phyloP scores from a whole-genome alignment of 2,329 filamentous ascomycete genomes.

The Colletotrichum sp. region DNA sequence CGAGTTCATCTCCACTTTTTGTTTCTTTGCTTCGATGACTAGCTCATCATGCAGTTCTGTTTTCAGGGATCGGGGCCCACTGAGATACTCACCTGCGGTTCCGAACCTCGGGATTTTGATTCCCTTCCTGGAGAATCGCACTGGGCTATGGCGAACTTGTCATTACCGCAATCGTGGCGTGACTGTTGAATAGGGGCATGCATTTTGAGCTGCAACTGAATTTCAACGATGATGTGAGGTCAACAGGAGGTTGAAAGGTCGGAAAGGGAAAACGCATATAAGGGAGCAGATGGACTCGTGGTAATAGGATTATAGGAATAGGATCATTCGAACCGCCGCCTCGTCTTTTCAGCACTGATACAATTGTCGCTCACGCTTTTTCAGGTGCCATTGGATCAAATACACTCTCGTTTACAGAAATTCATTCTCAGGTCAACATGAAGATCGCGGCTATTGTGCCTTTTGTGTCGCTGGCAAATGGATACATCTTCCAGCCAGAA shows the following conservation, averaged over 20 bases:
- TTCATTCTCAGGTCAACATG: background rate
- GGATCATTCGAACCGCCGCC: background rate
- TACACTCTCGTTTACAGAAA: background rate
- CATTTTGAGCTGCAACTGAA: fast-evolving
- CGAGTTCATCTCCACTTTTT: background rate
- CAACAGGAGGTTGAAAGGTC: background rate
- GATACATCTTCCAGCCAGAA: background rate
- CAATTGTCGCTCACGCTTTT: background rate
- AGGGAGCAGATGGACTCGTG: background rate
- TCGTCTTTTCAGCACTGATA: background rate
- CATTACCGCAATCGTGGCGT: background rate
- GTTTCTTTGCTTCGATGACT: background rate
- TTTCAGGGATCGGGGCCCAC: background rate
- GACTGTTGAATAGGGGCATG: background rate
- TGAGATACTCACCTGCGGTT: fast-evolving
- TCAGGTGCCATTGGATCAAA: background rate
- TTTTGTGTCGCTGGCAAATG: background rate
- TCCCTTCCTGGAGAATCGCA: background rate
- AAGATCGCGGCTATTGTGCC: background rate
- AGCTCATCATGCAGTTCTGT: background rate
- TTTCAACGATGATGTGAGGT: background rate
- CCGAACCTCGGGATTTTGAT: background rate
- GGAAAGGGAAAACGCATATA: background rate
- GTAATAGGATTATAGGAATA: background rate
- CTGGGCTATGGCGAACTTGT: background rate